Conservation (phyloP, 2,329 filamentous ascomycete species). For the Rutstroemia sydowiana region DNA sequence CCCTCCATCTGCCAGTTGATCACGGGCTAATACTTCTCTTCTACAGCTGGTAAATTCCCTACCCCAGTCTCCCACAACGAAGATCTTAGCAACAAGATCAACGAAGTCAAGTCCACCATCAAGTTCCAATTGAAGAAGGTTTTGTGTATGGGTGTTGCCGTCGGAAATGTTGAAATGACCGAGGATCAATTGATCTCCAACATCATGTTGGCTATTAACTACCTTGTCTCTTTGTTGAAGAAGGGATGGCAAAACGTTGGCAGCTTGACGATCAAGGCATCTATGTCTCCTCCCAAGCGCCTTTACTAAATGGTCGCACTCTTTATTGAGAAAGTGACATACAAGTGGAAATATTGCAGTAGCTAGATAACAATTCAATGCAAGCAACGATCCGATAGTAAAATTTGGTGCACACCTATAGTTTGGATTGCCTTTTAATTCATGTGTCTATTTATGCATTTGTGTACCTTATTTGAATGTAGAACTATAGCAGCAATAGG, state of each 20-base stretch:
- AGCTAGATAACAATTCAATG: conserved; percentile 22
- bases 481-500: no score
- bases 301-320: conserved; percentile 64
- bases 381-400: conserved; percentile 13
- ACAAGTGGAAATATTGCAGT: conserved; percentile 18
- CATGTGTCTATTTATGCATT: no score
- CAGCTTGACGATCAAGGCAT: conserved; percentile 99
- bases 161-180: conserved; percentile 97
- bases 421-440: no score
- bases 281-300: conserved; percentile 98
- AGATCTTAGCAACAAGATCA: conserved; percentile 91
- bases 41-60: conserved; percentile 94
- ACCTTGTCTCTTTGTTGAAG: conserved; percentile 98
- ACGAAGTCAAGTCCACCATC: conserved; percentile 99
- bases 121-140: conserved; percentile 99
- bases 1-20: no score
- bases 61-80: conserved; percentile 96
- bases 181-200: conserved; percentile 94
- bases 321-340: conserved; percentile 25
- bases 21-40: conserved; percentile 28
- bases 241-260: conserved; percentile 99
- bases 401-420: no score
- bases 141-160: conserved; percentile 98
- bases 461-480: background rate
- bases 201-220: conserved; percentile 99